phyloP scores from a whole-genome alignment of 148 eudicot genomes.

The Talinum fruticosum region DNA sequence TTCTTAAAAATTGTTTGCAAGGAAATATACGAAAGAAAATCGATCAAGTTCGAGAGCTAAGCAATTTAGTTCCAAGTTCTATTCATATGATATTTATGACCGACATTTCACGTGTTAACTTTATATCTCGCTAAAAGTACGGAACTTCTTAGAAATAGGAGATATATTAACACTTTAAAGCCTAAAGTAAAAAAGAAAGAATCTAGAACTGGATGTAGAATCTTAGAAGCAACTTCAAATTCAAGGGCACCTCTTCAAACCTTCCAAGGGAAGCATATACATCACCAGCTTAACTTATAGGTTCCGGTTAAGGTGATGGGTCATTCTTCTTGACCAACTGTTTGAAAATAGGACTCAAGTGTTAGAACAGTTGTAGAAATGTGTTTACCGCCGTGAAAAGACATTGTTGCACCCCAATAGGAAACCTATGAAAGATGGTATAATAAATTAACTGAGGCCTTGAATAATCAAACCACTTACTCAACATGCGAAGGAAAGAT shows the following conservation, averaged over 20 bases:
- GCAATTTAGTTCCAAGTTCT: too few relatives aligned
- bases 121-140: too few relatives aligned
- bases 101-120: too few relatives aligned
- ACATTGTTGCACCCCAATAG: too few relatives aligned
- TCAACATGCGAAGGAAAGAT: background rate
- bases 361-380: background rate
- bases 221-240: conserved; percentile 7
- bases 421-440: too few relatives aligned
- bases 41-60: background rate
- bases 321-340: conserved; percentile 61
- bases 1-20: background rate
- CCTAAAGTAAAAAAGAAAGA: conserved; percentile 9
- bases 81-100: too few relatives aligned
- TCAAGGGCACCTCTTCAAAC: background rate
- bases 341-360: conserved; percentile 19
- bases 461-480: background rate
- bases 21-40: background rate
- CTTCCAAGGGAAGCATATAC: background rate
- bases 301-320: conserved; percentile 38
- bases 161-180: conserved; percentile 6
- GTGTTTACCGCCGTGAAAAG: background rate
- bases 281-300: conserved; percentile 13
- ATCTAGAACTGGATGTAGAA: conserved; percentile 7
- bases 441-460: background rate
- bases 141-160: background rate